These are phyloP conservation scores for Cryptococcus deneoformans DNA, from an alignment of 1,284 basidiomycete species.

Conservation along the genomic window DNA sequence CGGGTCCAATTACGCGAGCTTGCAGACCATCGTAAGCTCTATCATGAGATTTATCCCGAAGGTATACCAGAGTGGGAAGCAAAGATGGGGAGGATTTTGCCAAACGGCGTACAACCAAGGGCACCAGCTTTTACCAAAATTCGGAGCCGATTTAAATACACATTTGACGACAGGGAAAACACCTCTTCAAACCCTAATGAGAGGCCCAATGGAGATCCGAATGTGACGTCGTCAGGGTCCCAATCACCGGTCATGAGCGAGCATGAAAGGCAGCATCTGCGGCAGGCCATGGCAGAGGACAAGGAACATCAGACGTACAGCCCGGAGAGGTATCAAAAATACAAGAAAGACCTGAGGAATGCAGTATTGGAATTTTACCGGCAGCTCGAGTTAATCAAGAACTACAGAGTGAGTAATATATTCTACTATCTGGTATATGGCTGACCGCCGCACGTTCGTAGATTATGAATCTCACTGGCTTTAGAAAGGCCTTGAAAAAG, in stretches of 20 bases:
- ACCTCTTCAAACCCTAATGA: background rate
- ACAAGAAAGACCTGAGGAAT: conserved; percentile 73
- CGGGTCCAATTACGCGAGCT: conserved; percentile 72
- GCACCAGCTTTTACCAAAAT: conserved; percentile 12
- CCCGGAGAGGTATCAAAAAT: conserved; percentile 75
- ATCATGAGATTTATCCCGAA: conserved; percentile 56
- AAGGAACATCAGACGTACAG: conserved; percentile 52
- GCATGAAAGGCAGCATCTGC: conserved; percentile 11
- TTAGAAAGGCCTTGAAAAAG: conserved; percentile 89
- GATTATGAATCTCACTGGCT: conserved; percentile 85
- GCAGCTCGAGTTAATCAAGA: conserved; percentile 72
- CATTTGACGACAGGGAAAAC: background rate
- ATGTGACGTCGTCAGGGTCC: background rate
- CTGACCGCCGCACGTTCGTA: conserved; percentile 35
- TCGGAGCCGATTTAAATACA: conserved; percentile 13
- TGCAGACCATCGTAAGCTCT: conserved; percentile 63
- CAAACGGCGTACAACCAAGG: conserved; percentile 4
- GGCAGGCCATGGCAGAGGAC: conserved; percentile 30
- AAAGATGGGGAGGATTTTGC: conserved; percentile 30
- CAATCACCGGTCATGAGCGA: conserved; percentile 13
- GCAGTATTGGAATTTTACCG: conserved; percentile 85
- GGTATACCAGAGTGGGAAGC: conserved; percentile 44
- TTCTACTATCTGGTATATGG: background rate
- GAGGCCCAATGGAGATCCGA: background rate
- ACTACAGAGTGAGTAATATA: conserved; percentile 74